phyloP scores from a whole-genome alignment of 2,329 filamentous ascomycete genomes.

The Trichoderma semiorbis region DNA sequence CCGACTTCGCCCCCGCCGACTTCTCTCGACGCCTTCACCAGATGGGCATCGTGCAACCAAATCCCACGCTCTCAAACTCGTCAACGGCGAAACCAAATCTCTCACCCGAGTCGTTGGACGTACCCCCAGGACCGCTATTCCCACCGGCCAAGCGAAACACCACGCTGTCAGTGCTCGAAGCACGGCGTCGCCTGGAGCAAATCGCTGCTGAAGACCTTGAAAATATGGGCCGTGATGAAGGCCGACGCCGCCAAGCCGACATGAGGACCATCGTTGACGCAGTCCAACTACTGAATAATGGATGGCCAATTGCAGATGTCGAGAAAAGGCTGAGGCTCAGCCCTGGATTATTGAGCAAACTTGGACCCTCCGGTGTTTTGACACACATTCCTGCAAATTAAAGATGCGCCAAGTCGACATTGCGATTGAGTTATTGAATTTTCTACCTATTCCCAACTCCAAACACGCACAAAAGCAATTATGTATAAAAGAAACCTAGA shows the following conservation, averaged over 20 bases:
- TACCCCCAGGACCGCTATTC: conserved; percentile 27
- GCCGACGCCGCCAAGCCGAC: conserved; percentile 44
- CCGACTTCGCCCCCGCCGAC: conserved; percentile 40
- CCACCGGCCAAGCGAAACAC: conserved; percentile 37
- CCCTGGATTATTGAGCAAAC: conserved; percentile 41
- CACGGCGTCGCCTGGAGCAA: conserved; percentile 43
- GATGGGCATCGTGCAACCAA: conserved; percentile 54
- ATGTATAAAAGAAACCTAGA: not conserved
- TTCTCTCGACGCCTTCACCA: conserved; percentile 51
- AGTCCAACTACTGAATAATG: conserved; percentile 42
- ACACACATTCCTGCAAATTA: conserved; percentile 33
- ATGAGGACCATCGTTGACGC: conserved; percentile 46
- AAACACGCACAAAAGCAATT: not conserved
- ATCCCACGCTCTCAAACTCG: conserved; percentile 51
- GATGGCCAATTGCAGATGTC: conserved; percentile 39
- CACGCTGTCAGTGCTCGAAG: conserved; percentile 49
- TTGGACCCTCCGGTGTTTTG: conserved; percentile 43
- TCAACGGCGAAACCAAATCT: conserved; percentile 39
- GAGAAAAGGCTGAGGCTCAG: conserved; percentile 46
- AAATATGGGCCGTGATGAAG: conserved; percentile 33
- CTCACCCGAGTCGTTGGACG: conserved; percentile 20
- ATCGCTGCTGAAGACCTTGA: conserved; percentile 44
- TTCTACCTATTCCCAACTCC: conserved; percentile 12
- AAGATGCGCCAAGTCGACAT: not conserved
- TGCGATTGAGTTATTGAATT: not conserved